Base-by-base conservation (phyloP, 2,329 filamentous ascomycete genomes). In the Neocucurbitaria cava region DNA sequence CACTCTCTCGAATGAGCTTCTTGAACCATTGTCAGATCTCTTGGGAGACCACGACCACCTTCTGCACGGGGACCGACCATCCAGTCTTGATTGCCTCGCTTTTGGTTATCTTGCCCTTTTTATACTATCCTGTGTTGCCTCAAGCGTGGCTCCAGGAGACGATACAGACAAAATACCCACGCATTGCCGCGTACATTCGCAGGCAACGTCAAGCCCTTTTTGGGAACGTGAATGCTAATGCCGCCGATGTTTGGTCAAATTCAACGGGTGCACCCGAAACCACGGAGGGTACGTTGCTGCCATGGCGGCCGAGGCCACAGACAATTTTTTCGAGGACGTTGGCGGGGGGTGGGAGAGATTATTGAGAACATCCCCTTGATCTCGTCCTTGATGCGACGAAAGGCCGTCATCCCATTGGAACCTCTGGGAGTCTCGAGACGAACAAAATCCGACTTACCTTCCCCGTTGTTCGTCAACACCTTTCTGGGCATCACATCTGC, bases 51-150 rank as follows among this genome's bases (percentile, higher is more conserved):
- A 85, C 56, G 67, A 75, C 1, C 89, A 84, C 66, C 73, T 91
- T 10, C 77, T 90, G 1, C 78, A 78, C 10, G 75, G 77, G 8
- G 71, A 77, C 1, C 67, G 77, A n/a, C 81, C 85, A 0, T 86
- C 85, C 2, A 86, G 83, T 49, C 76, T 96, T 21, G 93, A 97
- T 74, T 96, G 91, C 70, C 74, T 97, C 42, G 88, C 87, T 0
- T 85, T 91, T 66, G 95, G 88, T 10, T 96, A 96, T 72, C 79
- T 98, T 31, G 83, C 86, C n/a, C 1, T 77, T 97, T 45, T 89
- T 95, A 79, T 79, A 89, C 1, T 80, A 83, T 21, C 83, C 87
- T 0, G 75, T 83, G 8, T 71, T 90, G 20, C 85, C 87, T 15
- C 83, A 87, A 49, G 74, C 83, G 17, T 91, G 87, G 87, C 75